phyloP scores from a whole-genome alignment of 2,329 filamentous ascomycete species.

The Colletotrichum endophyticum region DNA sequence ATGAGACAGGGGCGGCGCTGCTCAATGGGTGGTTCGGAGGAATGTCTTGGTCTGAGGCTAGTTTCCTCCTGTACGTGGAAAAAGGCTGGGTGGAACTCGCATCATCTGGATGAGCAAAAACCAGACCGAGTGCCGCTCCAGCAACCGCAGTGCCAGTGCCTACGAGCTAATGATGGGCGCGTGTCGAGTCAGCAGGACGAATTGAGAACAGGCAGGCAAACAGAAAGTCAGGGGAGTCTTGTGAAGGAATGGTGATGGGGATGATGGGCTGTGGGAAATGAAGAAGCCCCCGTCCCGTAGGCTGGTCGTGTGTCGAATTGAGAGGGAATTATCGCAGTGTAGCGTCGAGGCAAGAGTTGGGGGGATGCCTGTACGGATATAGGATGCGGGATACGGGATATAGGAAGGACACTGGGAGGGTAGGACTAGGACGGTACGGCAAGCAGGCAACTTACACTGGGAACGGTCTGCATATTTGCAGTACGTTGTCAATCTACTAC shows the following conservation, averaged over 20 bases:
- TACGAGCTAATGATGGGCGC: slow-evolving; percentile 52
- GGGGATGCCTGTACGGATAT: slow-evolving; percentile 20
- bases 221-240: slow-evolving; percentile 18
- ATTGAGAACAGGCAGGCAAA: not conserved
- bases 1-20: slow-evolving; percentile 30
- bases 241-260: not conserved
- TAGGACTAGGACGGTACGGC: not conserved
- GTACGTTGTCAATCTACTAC: slow-evolving; percentile 39
- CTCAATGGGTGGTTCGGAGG: slow-evolving; percentile 28
- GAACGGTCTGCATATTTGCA: slow-evolving; percentile 59
- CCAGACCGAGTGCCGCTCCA: slow-evolving; percentile 62
- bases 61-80: slow-evolving; percentile 13
- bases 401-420: not conserved
- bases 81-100: slow-evolving; percentile 27
- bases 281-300: not conserved
- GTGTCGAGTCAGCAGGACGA: slow-evolving; percentile 9
- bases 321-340: not conserved
- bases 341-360: not conserved
- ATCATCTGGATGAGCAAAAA: slow-evolving; percentile 61
- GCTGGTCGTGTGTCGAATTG: not conserved
- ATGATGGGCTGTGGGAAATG: slow-evolving; percentile 7
- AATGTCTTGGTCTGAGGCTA: slow-evolving; percentile 35
- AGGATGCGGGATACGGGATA: not conserved
- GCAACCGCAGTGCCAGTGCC: slow-evolving; percentile 66
- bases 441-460: slow-evolving; percentile 45